phyloP scores from a whole-genome alignment of 2,329 filamentous ascomycete genomes.

The Tetracladium maxilliforme region DNA sequence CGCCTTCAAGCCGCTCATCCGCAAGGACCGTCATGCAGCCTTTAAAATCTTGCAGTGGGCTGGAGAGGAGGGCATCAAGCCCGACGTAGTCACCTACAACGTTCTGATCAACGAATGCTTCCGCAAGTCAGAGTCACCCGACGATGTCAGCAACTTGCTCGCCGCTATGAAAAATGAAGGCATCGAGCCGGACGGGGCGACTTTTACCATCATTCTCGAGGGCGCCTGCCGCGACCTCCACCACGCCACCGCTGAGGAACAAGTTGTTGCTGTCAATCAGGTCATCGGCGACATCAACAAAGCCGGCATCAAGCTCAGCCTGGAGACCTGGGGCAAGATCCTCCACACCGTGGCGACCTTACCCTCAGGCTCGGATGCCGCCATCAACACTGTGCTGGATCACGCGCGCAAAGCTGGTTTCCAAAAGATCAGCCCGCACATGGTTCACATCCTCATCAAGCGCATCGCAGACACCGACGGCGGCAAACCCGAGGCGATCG shows the following conservation, averaged over 20 bases:
- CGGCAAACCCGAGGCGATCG: no score
- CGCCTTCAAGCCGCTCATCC: constrained; percentile 47
- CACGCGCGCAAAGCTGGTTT: no score
- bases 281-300: constrained; percentile 35
- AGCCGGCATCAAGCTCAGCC: constrained; percentile 41
- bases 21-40: constrained; percentile 29
- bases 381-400: constrained; percentile 43
- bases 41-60: constrained; percentile 35
- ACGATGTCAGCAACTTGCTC: constrained; percentile 37
- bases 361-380: constrained; percentile 16
- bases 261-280: constrained; percentile 27
- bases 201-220: constrained; percentile 60
- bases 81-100: constrained; percentile 44
- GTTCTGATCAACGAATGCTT: constrained; percentile 49
- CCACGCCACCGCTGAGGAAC: constrained; percentile 26
- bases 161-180: constrained; percentile 39
- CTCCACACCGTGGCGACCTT: constrained; percentile 45
- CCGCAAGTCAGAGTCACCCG: constrained; percentile 23
- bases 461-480: no score
- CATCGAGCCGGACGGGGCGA: constrained; percentile 47
- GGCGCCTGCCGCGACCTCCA: constrained; percentile 30
- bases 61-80: constrained; percentile 23
- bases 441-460: no score
- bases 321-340: constrained; percentile 53
- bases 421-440: no score